Base-by-base conservation (phyloP, 108 stramenopile genomes). In the Cylindrotheca fusiformis region DNA sequence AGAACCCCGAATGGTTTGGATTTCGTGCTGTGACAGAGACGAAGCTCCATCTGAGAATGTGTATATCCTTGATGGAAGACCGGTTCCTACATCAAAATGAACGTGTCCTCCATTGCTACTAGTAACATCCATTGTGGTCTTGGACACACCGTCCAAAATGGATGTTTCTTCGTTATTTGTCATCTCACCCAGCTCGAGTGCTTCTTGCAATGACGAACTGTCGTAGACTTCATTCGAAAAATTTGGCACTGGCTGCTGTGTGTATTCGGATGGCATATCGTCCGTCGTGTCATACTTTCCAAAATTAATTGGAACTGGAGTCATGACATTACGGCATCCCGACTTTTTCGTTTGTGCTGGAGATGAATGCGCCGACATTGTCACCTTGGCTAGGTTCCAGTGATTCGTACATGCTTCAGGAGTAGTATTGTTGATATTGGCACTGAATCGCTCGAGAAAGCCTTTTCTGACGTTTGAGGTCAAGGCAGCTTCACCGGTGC, bases 31-130 rank as follows among this genome's bases (percentile, higher is more conserved):
- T 57, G 4, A 79, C 52, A 22, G 46, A 57, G 20, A 72, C 76
- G 23, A 67, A 60, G 21, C 17, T 14, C 2, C 23, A 26, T 21
- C 18, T 33, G 52, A 33, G 65, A 52, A 57, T 59, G 33, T 4
- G 69, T 55, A 0, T 48, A 26, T 48, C 66, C 32, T 22, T 44
- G 22, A 25, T 63, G 10, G 83, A 81, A 30, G 52, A 33, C 0
- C 74, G 71, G 44, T 55, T 69, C 26, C 20, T 12, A n/a, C n/a
- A 28, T 68, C 74, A 48, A 84, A 88, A 60, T 79, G 74, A 14
- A 88, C 58, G 46, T 70, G 70, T 1, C 33, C 45, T 48, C 79
- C 78, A 68, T 88, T 88, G 44, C 23, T 53, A 69, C 78, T 80
- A 10, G 69, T 72, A 20, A 82, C 48, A 29, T 53, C 27, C 27